Conservation (phyloP, 2,329 filamentous ascomycete species). For the Ophiostoma novo-ulmi region DNA sequence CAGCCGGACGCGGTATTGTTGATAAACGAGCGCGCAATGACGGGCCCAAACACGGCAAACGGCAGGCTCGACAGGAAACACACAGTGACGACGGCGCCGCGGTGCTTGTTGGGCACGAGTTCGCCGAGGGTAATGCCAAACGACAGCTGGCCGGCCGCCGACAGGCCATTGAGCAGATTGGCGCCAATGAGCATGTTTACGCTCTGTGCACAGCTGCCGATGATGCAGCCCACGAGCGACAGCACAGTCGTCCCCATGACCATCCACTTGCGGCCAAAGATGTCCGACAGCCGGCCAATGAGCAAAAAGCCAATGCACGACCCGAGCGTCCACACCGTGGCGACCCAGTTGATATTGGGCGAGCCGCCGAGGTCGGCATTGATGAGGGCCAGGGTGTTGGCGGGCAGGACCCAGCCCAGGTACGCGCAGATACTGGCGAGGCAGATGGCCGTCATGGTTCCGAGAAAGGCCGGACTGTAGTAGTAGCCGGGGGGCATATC, state of each 20-base stretch:
- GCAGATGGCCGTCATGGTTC: constrained; percentile 36
- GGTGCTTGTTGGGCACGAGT: constrained; percentile 41
- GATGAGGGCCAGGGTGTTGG: constrained; percentile 36
- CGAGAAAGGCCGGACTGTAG: constrained; percentile 38
- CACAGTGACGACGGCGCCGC: constrained; percentile 36
- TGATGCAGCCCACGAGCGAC: constrained; percentile 37
- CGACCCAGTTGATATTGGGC: constrained; percentile 34
- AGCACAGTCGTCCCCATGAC: constrained; percentile 35
- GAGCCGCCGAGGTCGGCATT: constrained; percentile 35
- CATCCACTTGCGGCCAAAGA: constrained; percentile 42
- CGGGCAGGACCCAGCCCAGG: constrained; percentile 36
- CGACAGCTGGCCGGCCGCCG: constrained; percentile 39
- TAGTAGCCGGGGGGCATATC: constrained; percentile 42
- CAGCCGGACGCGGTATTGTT: constrained; percentile 40
- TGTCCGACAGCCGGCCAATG: constrained; percentile 40
- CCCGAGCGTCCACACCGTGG: constrained; percentile 38
- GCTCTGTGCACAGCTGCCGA: constrained; percentile 35
- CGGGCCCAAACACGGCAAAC: constrained; percentile 42
- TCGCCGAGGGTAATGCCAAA: constrained; percentile 42
- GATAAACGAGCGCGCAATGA: constrained; percentile 44
- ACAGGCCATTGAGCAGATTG: constrained; percentile 38
- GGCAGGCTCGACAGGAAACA: constrained; percentile 40
- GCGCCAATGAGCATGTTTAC: constrained; percentile 38
- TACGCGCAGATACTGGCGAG: constrained; percentile 35
- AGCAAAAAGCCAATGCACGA: constrained; percentile 39